Evolutionary conservation across 352 stramenopile species (phyloP).

Genomic region (Pythium aristosporum): DNA sequence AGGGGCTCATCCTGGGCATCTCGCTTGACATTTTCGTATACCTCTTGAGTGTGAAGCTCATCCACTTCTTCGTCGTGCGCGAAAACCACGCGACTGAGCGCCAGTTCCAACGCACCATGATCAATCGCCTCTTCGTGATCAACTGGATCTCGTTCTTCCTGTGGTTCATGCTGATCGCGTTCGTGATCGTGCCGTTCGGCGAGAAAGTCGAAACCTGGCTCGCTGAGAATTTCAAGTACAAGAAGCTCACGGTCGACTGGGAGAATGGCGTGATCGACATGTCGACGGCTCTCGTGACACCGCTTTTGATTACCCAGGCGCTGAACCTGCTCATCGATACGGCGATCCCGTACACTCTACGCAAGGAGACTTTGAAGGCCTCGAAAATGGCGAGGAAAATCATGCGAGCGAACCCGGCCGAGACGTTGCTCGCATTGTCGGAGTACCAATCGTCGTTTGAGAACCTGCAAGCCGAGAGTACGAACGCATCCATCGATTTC

Average conservation of each 20-base stretch:
- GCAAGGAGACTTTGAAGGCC: constrained; percentile 57
- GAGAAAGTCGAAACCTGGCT: constrained; percentile 80
- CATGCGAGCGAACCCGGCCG: constrained; percentile 78
- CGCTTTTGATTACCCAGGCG: constrained; percentile 80
- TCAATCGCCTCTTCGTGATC: constrained; percentile 85
- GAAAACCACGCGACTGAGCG: constrained; percentile 83
- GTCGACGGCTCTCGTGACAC: constrained; percentile 84
- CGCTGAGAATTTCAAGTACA: constrained; percentile 75
- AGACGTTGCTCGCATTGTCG: constrained; percentile 76
- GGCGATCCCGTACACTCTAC: constrained; percentile 63
- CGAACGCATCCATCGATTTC: constrained; percentile 48
- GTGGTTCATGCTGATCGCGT: constrained; percentile 89
- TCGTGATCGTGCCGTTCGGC: constrained; percentile 85
- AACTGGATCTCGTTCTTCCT: constrained; percentile 91
- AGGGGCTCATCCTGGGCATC: constrained; percentile 80
- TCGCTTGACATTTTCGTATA: constrained; percentile 87
- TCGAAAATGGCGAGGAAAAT: constrained; percentile 80
- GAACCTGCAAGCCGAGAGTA: constrained; percentile 41
- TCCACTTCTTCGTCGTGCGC: constrained; percentile 76
- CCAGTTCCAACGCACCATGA: constrained; percentile 82
- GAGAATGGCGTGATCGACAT: constrained; percentile 86
- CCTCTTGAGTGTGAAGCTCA: constrained; percentile 79
- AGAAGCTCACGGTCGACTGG: constrained; percentile 80
- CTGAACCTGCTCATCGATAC: constrained; percentile 87
- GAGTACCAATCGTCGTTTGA: constrained; percentile 85